A percentile compares a stretch with the other conserved stretches of the same genome.
These are phyloP conservation scores for Kalmusia sp. DNA, from an alignment of 2,329 filamentous ascomycete genomes.

Conservation along the genomic window DNA sequence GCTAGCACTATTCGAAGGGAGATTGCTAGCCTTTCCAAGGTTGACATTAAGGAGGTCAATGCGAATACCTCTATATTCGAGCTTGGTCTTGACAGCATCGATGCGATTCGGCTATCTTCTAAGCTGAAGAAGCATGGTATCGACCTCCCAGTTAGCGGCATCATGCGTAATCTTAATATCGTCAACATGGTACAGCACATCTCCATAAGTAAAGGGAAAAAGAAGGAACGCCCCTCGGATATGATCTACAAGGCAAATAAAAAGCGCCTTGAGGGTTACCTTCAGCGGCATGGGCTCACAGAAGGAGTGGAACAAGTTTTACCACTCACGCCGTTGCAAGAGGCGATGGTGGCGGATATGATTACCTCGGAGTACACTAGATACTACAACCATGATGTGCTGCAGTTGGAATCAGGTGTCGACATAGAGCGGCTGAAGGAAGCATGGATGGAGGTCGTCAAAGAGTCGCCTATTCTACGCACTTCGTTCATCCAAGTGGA, in stretches of 20 bases:
- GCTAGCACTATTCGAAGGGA: constrained; percentile 65
- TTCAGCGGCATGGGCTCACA: constrained; percentile 46
- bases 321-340: constrained; percentile 83
- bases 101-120: constrained; percentile 83
- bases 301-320: constrained; percentile 64
- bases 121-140: constrained; percentile 69
- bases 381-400: constrained; percentile 87
- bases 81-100: constrained; percentile 89
- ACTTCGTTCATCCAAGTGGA: constrained; percentile 75
- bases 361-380: constrained; percentile 72
- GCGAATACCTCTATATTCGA: constrained; percentile 74
- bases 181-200: constrained; percentile 59
- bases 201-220: constrained; percentile 7
- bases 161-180: constrained; percentile 77
- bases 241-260: constrained; percentile 28
- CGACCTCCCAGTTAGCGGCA: constrained; percentile 72
- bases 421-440: constrained; percentile 63
- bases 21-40: constrained; percentile 67
- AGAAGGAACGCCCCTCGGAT: constrained; percentile 8
- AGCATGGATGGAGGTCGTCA: constrained; percentile 69
- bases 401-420: constrained; percentile 64
- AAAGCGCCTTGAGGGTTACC: constrained; percentile 46
- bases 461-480: constrained; percentile 72
- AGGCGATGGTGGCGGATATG: constrained; percentile 87
- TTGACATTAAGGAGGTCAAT: constrained; percentile 59